A percentile compares a stretch with the other conserved stretches of the same genome.
phyloP scores from a whole-genome alignment of 192 early-diverging fungal species.

The Thamnidium elegans region DNA sequence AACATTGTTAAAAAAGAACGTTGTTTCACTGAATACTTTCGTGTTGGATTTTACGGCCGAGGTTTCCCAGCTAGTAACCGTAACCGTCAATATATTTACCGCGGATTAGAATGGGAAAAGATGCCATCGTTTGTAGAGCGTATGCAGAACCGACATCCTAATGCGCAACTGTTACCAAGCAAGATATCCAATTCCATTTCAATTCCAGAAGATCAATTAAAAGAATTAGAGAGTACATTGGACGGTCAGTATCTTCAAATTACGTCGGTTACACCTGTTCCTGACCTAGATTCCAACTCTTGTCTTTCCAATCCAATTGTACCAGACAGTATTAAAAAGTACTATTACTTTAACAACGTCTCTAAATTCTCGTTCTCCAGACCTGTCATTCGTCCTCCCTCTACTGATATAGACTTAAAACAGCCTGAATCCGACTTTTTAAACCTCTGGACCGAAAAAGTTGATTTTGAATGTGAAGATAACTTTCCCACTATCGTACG shows the following conservation, averaged over 20 bases:
- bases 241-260: constrained; percentile 64
- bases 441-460: constrained; percentile 77
- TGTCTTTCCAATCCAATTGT: constrained; percentile 35
- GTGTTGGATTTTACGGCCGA: constrained; percentile 71
- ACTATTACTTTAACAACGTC: constrained; percentile 67
- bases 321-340: constrained; percentile 50
- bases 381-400: constrained; percentile 48
- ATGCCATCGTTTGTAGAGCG: constrained; percentile 67
- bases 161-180: constrained; percentile 46
- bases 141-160: constrained; percentile 63
- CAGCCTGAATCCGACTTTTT: constrained; percentile 66
- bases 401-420: constrained; percentile 6
- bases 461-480: constrained; percentile 61
- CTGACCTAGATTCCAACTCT: constrained; percentile 32
- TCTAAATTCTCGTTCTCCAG: constrained; percentile 60
- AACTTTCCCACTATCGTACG: constrained; percentile 61
- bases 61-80: constrained; percentile 53
- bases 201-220: constrained; percentile 44
- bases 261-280: constrained; percentile 64
- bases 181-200: constrained; percentile 34
- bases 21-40: constrained; percentile 61
- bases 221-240: constrained; percentile 29
- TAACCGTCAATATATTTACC: constrained; percentile 68
- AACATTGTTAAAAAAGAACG: constrained; percentile 49
- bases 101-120: constrained; percentile 73